Conservation (phyloP, 2,329 filamentous ascomycete genomes). For the Colletotrichum trifolii region DNA sequence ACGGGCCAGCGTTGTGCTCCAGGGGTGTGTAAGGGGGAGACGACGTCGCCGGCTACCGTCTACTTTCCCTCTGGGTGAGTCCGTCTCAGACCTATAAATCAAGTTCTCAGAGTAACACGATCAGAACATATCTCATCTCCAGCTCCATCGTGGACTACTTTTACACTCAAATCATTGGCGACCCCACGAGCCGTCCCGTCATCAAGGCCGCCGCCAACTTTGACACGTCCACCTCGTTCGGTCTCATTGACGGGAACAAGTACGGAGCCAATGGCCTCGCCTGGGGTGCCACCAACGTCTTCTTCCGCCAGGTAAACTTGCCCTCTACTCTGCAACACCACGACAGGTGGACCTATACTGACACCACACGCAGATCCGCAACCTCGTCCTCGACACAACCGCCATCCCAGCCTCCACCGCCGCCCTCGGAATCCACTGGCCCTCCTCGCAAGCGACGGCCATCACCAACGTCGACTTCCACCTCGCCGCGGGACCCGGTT, state of each 20-base stretch:
- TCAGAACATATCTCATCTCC: conserved; percentile 74
- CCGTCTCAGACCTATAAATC: accelerated
- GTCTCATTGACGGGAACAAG: conserved; percentile 58
- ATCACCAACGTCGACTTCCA: conserved; percentile 69
- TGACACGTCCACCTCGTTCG: conserved; percentile 47
- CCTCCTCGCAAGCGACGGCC: conserved; percentile 71
- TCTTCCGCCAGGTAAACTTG: conserved; percentile 62
- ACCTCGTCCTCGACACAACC: conserved; percentile 67
- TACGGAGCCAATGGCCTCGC: conserved; percentile 55
- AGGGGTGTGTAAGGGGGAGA: conserved; percentile 47
- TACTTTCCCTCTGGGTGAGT: conserved; percentile 52
- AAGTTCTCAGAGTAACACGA: background rate
- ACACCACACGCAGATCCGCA: conserved; percentile 45
- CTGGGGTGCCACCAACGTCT: conserved; percentile 68
- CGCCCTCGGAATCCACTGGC: conserved; percentile 73
- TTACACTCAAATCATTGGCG: conserved; percentile 82
- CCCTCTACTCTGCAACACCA: background rate
- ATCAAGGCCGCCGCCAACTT: conserved; percentile 66
- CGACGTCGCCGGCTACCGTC: conserved; percentile 50
- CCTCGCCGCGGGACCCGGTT: conserved; percentile 57
- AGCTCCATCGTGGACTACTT: conserved; percentile 79
- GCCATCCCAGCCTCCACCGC: conserved; percentile 56
- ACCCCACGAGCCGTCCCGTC: conserved; percentile 68
- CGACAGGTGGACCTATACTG: background rate
- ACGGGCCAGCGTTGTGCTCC: conserved; percentile 56